Evolutionary conservation across 495 filamentous ascomycete genomes (phyloP).

Genomic region (Aspergillus taichungensis): DNA sequence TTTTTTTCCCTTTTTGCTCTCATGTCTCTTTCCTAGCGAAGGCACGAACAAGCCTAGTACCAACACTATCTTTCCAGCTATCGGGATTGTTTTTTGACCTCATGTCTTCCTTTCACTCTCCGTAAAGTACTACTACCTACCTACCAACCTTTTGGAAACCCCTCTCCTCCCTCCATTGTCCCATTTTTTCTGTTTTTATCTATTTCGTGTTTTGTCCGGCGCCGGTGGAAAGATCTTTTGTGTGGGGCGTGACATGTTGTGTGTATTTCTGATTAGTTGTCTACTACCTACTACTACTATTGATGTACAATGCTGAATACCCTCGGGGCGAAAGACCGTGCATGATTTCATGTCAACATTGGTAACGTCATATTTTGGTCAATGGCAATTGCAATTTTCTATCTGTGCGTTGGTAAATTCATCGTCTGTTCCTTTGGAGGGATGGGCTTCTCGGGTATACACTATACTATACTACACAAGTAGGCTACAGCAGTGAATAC

Average conservation of each 20-base stretch:
- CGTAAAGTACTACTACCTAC: constrained; percentile 11
- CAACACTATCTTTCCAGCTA: constrained; percentile 11
- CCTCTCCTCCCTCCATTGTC: not conserved
- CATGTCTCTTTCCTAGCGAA: constrained; percentile 16
- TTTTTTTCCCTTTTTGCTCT: constrained; percentile 6
- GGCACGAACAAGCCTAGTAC: constrained; percentile 6
- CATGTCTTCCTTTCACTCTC: constrained; percentile 20
- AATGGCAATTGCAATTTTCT: not conserved
- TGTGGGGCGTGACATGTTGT: constrained; percentile 27
- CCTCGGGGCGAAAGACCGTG: constrained; percentile 28
- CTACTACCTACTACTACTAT: not conserved
- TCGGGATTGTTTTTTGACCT: not conserved
- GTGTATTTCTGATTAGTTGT: constrained; percentile 17
- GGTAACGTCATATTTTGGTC: constrained; percentile 11
- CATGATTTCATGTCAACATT: constrained; percentile 20
- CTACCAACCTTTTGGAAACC: too few species aligned
- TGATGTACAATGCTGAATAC: constrained; percentile 40
- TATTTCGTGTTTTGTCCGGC: constrained; percentile 15
- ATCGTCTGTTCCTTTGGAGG: too few species aligned
- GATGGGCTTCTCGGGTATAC: too few species aligned
- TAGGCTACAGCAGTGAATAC: too few species aligned
- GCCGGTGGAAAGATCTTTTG: constrained; percentile 18
- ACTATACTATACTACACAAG: too few species aligned
- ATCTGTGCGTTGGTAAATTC: too few species aligned
- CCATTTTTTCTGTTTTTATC: constrained; percentile 6